phyloP scores from a whole-genome alignment of 164 flowering plant genomes.

The Macadamia tetraphylla region DNA sequence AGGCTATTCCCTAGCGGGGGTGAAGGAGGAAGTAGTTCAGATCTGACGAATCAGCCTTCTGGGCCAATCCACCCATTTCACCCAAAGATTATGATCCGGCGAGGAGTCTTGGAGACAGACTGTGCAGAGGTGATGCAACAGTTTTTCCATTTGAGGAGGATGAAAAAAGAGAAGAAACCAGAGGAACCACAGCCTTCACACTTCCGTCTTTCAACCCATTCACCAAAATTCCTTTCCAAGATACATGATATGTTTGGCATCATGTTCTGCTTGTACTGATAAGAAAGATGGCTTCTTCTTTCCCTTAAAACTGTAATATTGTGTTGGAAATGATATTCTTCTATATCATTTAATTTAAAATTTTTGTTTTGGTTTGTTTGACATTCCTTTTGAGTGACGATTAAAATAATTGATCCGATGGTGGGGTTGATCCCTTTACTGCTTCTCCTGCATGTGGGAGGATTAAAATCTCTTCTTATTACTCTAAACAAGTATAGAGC shows the following conservation, averaged over 20 bases:
- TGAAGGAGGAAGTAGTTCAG: constrained; percentile 39
- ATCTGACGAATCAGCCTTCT: constrained; percentile 41
- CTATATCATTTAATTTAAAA: not conserved
- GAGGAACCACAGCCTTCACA: constrained; percentile 33
- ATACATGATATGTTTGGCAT: constrained; percentile 43
- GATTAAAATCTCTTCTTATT: too few species aligned
- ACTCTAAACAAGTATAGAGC: too few species aligned
- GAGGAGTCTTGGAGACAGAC: constrained; percentile 60
- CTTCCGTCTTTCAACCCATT: constrained; percentile 30
- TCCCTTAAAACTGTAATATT: not conserved
- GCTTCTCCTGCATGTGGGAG: too few species aligned
- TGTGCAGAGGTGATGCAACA: constrained; percentile 48
- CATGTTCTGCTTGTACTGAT: constrained; percentile 40
- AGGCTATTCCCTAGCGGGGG: constrained; percentile 70
- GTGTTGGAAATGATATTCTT: not conserved
- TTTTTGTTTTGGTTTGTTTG: not conserved
- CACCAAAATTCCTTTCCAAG: constrained; percentile 41
- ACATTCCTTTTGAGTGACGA: not conserved
- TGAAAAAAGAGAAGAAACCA: constrained; percentile 40
- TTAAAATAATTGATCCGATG: too few species aligned
- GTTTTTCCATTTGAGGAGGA: constrained; percentile 62
- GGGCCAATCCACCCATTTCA: constrained; percentile 92
- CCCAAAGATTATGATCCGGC: constrained; percentile 69
- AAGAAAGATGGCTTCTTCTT: not conserved
- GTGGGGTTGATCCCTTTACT: too few species aligned